Percentiles rank a stretch among this genome's conserved stretches.
Conservation (phyloP, 2,329 filamentous ascomycete genomes). For the Zarea fungicola region DNA sequence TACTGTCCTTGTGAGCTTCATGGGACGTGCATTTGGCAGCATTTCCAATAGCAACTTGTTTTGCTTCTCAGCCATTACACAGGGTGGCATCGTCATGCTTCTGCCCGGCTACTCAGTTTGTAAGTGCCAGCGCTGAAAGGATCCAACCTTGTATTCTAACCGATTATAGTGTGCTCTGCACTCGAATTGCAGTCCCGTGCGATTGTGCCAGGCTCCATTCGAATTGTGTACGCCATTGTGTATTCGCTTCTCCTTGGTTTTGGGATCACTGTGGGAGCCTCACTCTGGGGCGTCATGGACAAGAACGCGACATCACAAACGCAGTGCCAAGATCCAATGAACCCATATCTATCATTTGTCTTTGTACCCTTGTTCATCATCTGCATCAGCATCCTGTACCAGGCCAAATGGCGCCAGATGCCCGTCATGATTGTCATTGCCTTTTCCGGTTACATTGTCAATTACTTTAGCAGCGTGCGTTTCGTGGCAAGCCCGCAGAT, state of each 20-base stretch:
- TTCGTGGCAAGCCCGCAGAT: constrained; percentile 69
- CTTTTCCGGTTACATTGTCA: constrained; percentile 69
- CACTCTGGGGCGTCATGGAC: constrained; percentile 59
- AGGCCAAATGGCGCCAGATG: constrained; percentile 75
- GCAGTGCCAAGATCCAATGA: constrained; percentile 40
- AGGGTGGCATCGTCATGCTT: constrained; percentile 61
- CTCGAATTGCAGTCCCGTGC: constrained; percentile 66
- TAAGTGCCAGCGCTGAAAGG: constrained; percentile 24
- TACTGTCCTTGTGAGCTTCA: constrained; percentile 56
- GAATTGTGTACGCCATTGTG: constrained; percentile 70
- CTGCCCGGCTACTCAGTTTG: constrained; percentile 59
- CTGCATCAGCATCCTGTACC: constrained; percentile 70
- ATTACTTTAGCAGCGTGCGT: constrained; percentile 62
- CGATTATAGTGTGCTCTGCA: constrained; percentile 33
- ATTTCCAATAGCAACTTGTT: constrained; percentile 48
- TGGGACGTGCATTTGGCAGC: constrained; percentile 58
- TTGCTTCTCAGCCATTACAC: constrained; percentile 61
- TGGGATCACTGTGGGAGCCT: constrained; percentile 63
- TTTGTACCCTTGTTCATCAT: constrained; percentile 71
- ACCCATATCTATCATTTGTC: constrained; percentile 50
- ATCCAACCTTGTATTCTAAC: not conserved
- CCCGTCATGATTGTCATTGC: constrained; percentile 73
- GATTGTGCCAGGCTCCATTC: constrained; percentile 65
- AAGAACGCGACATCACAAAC: constrained; percentile 41
- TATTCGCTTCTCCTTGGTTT: constrained; percentile 70